These are phyloP conservation scores for Fraxinus pennsylvanica DNA, from an alignment of 257 asterid species.

Conservation along the genomic window DNA sequence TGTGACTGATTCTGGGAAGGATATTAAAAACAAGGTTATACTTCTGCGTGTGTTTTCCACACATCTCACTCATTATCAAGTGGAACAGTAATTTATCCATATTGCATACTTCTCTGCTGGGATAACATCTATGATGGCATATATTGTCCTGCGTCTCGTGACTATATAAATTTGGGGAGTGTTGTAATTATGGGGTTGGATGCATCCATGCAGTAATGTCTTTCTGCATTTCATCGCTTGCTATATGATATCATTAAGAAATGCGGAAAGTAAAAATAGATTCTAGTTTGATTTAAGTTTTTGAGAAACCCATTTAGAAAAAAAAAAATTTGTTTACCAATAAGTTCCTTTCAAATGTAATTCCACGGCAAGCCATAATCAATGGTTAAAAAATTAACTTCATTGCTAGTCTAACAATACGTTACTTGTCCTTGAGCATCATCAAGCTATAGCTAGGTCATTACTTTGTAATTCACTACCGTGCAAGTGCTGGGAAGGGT, in stretches of 20 bases:
- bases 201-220: not conserved
- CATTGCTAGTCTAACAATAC: not conserved
- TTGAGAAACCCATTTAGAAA: not conserved
- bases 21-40: constrained; percentile 79
- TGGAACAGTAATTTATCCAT: not conserved
- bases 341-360: not conserved
- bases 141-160: not conserved
- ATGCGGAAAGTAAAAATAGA: not conserved
- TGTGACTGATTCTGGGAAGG: constrained; percentile 85
- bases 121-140: not conserved
- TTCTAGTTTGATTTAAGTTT: not conserved
- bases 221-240: not conserved
- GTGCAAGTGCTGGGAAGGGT: not conserved
- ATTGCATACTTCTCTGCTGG: not conserved
- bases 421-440: not conserved
- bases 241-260: not conserved
- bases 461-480: not conserved
- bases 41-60: constrained; percentile 3
- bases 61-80: not conserved
- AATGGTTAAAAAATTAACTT: not conserved
- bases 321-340: not conserved
- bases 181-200: not conserved
- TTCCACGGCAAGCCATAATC: not conserved
- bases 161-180: not conserved
- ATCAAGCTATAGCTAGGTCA: not conserved